Conservation (phyloP, 805 yeast species). For the Yamadazyma laniorum region DNA sequence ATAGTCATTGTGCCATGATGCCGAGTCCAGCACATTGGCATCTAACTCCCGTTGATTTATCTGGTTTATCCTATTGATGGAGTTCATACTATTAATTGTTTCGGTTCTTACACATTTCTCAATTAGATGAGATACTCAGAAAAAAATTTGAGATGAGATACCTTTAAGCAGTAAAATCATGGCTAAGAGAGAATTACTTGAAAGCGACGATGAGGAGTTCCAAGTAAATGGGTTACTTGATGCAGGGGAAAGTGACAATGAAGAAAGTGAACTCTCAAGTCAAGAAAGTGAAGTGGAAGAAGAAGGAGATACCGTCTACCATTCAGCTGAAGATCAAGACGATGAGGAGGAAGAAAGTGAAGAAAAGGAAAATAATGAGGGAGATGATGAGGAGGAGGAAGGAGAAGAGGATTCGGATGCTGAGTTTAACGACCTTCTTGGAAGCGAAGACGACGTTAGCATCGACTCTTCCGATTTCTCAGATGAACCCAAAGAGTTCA, state of each 20-base stretch:
- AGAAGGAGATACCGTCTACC: slow-evolving; percentile 17
- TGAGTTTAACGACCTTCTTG: slow-evolving; percentile 61
- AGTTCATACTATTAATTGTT: slow-evolving; percentile 25
- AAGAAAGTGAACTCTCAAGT: slow-evolving; percentile 13
- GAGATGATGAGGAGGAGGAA: slow-evolving; percentile 10
- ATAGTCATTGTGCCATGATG: slow-evolving; percentile 91
- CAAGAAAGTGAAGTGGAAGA: slow-evolving; percentile 19
- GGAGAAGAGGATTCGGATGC: slow-evolving; percentile 52
- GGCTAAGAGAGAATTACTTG: slow-evolving; percentile 16
- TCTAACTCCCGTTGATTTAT: slow-evolving; percentile 68
- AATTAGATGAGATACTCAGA: slow-evolving; percentile 2
- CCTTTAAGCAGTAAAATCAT: not conserved
- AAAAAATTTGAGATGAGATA: slow-evolving; percentile 12
- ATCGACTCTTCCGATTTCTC: slow-evolving; percentile 44
- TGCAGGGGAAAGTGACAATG: slow-evolving; percentile 29
- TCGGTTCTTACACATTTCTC: slow-evolving; percentile 9
- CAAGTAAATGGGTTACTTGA: slow-evolving; percentile 41
- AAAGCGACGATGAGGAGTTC: slow-evolving; percentile 30
- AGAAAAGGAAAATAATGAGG: slow-evolving; percentile 26
- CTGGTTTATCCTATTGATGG: slow-evolving; percentile 45
- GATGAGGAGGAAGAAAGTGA: slow-evolving; percentile 24
- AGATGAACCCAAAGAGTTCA: slow-evolving; percentile 54
- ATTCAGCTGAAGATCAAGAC: slow-evolving; percentile 20
- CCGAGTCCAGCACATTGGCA: slow-evolving; percentile 52
- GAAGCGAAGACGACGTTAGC: slow-evolving; percentile 48